Evolutionary conservation across 805 yeast species (phyloP), one percentile per base, ranked within the genome.

Genomic region (Saccharomycopsis sp.): DNA sequence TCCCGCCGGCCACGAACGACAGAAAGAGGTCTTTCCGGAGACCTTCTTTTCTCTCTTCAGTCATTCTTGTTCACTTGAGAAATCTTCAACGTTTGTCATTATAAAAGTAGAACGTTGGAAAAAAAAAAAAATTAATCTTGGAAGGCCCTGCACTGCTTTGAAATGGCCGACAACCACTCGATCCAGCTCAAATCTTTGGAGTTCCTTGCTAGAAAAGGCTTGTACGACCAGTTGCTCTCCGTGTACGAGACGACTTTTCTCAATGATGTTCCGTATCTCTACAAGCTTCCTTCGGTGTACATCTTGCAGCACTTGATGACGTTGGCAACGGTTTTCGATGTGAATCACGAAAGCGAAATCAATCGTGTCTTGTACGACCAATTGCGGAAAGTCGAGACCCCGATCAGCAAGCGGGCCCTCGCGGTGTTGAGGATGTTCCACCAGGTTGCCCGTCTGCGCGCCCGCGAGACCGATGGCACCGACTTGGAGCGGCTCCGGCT

Each of bases 1-100:
- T 52, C 5, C 92, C 92, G 12, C 94, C 94, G 4, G 84, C 71
- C 6, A 80, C 44, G 29, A 82, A 68, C 3, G 87, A 75, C 2
- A 86, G 68, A 23, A 72, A 71, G 13, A 77, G 68, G 40, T 76
- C 82, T 16, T n/a, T n/a, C n/a, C n/a, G n/a, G n/a, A n/a, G n/a
- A n/a, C n/a, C n/a, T n/a, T n/a, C n/a, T n/a, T n/a, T n/a, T n/a
- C n/a, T n/a, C n/a, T n/a, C n/a, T n/a, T n/a, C n/a, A n/a, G n/a
- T n/a, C n/a, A n/a, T n/a, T n/a, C n/a, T n/a, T n/a, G n/a, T n/a
- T n/a, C n/a, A n/a, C 12, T 25, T 25, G 29, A 25, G 29, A 12
- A 9, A 25, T 25, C 29, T 25, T 25, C 29, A 25, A 25, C n/a
- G n/a, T n/a, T n/a, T n/a, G n/a, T n/a, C n/a, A n/a, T n/a, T n/a